Percentiles rank a stretch among this genome's conserved stretches.
Evolutionary conservation across 495 filamentous ascomycete genomes (phyloP).

Genomic region (Penicillium robsamsonii): DNA sequence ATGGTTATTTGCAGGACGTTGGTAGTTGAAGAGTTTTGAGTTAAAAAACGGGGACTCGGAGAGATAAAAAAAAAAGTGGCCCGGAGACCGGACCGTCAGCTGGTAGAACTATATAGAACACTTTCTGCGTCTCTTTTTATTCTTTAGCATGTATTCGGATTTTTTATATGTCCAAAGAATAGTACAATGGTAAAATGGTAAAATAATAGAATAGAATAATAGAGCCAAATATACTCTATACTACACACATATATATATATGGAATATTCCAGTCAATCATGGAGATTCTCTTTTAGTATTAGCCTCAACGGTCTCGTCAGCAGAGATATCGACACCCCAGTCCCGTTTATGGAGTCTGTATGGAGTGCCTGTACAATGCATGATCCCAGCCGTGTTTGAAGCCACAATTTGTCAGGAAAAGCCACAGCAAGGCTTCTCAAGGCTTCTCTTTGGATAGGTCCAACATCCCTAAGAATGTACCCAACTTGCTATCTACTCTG

Average conservation of each 20-base stretch:
- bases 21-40: slow-evolving; percentile 26
- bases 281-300: background rate
- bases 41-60: background rate
- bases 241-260: background rate
- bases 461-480: background rate
- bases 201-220: too few relatives aligned
- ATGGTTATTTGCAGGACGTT: slow-evolving; percentile 9
- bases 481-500: background rate
- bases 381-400: background rate
- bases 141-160: too few relatives aligned
- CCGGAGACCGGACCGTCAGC: background rate
- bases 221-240: too few relatives aligned
- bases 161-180: too few relatives aligned
- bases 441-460: background rate
- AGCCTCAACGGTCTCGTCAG: background rate
- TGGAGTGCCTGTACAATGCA: background rate
- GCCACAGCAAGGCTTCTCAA: background rate
- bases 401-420: background rate
- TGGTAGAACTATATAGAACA: background rate
- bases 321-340: background rate
- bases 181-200: too few relatives aligned
- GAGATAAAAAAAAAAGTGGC: too few relatives aligned
- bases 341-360: too few relatives aligned
- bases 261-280: background rate
- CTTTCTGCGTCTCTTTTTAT: too few relatives aligned